A percentile compares a stretch with the other conserved stretches of the same genome.
These are phyloP conservation scores for Cordia subcordata DNA, from an alignment of 257 asterid species.

Conservation along the genomic window DNA sequence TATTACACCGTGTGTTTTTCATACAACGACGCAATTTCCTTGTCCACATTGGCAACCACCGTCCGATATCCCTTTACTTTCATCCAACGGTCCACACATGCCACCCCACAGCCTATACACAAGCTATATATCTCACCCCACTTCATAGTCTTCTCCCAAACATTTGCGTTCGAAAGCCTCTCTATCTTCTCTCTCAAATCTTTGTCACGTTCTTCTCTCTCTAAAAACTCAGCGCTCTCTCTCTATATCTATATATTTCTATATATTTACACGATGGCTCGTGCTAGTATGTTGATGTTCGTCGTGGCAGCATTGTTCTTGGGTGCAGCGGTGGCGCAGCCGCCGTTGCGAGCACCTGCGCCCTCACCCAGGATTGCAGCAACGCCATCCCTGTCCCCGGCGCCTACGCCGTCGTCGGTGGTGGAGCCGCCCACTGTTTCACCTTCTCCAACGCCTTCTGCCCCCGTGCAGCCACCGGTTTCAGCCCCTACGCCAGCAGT, in stretches of 20 bases:
- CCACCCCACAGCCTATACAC: background rate
- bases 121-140: background rate
- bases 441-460: slow-evolving; percentile 7
- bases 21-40: background rate
- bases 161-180: background rate
- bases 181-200: background rate
- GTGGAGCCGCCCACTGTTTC: slow-evolving; percentile 6
- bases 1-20: background rate
- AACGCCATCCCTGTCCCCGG: slow-evolving; percentile 1
- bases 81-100: no score
- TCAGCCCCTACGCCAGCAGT: slow-evolving; percentile 15
- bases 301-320: slow-evolving; percentile 24
- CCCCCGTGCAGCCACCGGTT: slow-evolving; percentile 12
- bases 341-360: slow-evolving; percentile 33
- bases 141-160: background rate
- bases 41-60: no score
- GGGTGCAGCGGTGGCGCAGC: slow-evolving; percentile 18
- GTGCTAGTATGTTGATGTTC: slow-evolving; percentile 13
- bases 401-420: slow-evolving; percentile 20
- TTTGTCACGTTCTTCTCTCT: background rate
- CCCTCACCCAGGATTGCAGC: slow-evolving; percentile 7
- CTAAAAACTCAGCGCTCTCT: background rate
- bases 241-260: background rate
- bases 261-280: slow-evolving; percentile 18
- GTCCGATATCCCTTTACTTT: no score